phyloP scores from a whole-genome alignment of 2,329 filamentous ascomycete species.

The Apiospora hydei region DNA sequence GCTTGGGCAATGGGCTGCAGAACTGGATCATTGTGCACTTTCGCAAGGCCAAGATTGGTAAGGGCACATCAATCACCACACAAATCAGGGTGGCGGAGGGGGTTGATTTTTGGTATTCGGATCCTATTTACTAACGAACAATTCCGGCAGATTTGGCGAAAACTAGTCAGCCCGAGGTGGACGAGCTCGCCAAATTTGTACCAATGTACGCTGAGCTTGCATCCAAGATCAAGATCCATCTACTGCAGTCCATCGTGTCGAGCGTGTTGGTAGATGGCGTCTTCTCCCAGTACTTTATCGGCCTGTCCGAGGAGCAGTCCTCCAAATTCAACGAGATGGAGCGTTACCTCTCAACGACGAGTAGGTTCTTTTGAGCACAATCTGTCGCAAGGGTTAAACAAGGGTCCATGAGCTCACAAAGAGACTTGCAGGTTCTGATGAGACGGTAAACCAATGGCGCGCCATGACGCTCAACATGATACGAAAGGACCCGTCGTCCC shows the following conservation, averaged over 20 bases:
- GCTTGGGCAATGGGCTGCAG: conserved; percentile 71
- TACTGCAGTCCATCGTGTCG: conserved; percentile 69
- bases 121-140: conserved; percentile 1
- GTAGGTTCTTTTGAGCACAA: conserved; percentile 39
- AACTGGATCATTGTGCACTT: conserved; percentile 79
- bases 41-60: conserved; percentile 65
- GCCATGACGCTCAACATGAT: conserved; percentile 68
- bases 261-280: conserved; percentile 66
- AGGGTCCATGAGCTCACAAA: not conserved
- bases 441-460: conserved; percentile 71
- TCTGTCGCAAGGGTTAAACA: too few relatives aligned
- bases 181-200: conserved; percentile 50
- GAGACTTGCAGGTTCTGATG: conserved; percentile 49
- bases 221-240: conserved; percentile 62
- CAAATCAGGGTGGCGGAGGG: not conserved
- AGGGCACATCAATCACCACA: conserved; percentile 33
- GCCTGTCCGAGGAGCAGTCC: conserved; percentile 62
- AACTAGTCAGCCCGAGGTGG: not conserved
- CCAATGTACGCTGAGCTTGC: conserved; percentile 65
- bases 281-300: conserved; percentile 70
- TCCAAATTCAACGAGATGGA: conserved; percentile 58
- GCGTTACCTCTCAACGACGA: conserved; percentile 50
- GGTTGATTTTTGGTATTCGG: not conserved
- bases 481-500: conserved; percentile 57
- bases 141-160: not conserved